Base-by-base conservation (phyloP, 306 rosid genomes). In the Lathyrus oleraceus region DNA sequence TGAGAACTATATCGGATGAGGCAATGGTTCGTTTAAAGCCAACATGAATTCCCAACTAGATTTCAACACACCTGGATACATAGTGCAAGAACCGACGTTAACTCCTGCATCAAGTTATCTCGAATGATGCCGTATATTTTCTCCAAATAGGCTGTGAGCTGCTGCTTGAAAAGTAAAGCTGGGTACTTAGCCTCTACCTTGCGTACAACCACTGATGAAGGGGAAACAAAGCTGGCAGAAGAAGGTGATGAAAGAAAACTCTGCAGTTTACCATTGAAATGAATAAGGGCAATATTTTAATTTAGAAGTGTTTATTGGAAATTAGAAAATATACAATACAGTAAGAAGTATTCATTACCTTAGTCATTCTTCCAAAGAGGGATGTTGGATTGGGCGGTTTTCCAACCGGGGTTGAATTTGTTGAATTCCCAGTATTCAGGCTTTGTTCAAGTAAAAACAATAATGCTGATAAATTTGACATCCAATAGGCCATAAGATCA, bases 101-200 rank as follows among this genome's bases (percentile, higher is more conserved):
- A 81, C 83, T 95, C 99, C 82, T 87, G 91, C 77, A 89, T 95
- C 90, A 95, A 83, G 86, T 91, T 95, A 79, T 95, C 99, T 57
- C 99, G 91, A 76, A 95, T 69, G 62, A 95, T 95, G 66, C 99
- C 97, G 2, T 91, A 95, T 83, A 95, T 89, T 89, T 95, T 95
- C 82, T 95, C 99, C 52, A 95, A 97, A 76, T 91, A 95, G 70
- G 99, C 99, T 38, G 97, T 91, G 77, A 95, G 95, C 87, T 95
- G 99, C 89, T 95, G 99, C 91, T 91, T 95, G 86, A 95, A 95
- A 70, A 95, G 90, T 79, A 95, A 95, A 67, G 99, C 99, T 17
- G 99, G 99, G 75, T 95, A 91, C 70, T 95, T 95, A 30, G 97
- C 99, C 71, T 95, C 99, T 42, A 95, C 96, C 79, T 91, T 91